These are phyloP conservation scores for Penicillium sp. DNA, from an alignment of 2,329 filamentous ascomycete genomes.

Conservation along the genomic window DNA sequence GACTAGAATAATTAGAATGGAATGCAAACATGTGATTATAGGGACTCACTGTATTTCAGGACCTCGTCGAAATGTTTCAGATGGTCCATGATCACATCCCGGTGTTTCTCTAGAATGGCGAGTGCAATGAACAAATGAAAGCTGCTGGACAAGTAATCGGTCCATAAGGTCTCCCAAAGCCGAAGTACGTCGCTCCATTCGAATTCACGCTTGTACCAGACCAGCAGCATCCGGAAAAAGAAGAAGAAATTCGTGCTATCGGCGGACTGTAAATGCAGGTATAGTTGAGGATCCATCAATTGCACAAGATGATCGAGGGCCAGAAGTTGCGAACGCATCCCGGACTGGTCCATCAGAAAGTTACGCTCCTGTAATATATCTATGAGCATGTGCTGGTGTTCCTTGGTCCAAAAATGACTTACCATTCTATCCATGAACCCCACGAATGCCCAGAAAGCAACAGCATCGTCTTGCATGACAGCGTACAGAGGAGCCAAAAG, in stretches of 20 bases:
- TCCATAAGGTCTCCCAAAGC: constrained; percentile 92
- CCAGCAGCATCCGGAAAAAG: constrained; percentile 97
- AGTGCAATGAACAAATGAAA: constrained; percentile 94
- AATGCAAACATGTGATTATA: not conserved
- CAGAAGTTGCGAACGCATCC: constrained; percentile 86
- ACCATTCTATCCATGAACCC: constrained; percentile 95
- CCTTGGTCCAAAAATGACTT: constrained; percentile 9
- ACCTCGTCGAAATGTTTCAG: constrained; percentile 94
- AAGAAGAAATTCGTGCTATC: constrained; percentile 99
- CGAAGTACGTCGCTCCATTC: constrained; percentile 78
- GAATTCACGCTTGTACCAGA: constrained; percentile 99
- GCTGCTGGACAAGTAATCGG: constrained; percentile 77
- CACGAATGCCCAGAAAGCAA: constrained; percentile 95
- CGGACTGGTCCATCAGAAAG: constrained; percentile 89
- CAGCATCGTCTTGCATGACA: constrained; percentile 91
- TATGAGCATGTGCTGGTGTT: not conserved
- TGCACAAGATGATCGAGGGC: constrained; percentile 92
- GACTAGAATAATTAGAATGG: constrained; percentile 49
- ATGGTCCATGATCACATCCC: constrained; percentile 94
- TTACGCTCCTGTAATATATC: constrained; percentile 64
- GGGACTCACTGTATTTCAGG: constrained; percentile 75
- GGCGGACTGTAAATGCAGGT: constrained; percentile 78
- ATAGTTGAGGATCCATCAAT: constrained; percentile 92
- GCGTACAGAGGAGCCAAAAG: constrained; percentile 93
- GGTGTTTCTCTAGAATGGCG: constrained; percentile 89